Evolutionary conservation across 2,329 filamentous ascomycete species (phyloP).

Genomic region (Epicoccum nigrum): DNA sequence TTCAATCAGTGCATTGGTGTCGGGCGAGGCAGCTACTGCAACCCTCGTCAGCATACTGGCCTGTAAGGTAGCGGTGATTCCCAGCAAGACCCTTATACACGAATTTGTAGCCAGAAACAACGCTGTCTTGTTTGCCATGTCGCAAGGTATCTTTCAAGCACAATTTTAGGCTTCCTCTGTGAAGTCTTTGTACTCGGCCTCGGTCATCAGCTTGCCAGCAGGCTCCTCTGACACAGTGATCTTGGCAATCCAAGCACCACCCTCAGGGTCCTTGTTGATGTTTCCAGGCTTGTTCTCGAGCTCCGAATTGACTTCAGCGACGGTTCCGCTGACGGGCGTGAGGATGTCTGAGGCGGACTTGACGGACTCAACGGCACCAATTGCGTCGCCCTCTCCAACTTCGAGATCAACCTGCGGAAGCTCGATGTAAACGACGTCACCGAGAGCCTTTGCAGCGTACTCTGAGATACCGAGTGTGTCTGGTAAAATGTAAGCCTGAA

Average conservation of each 20-base stretch:
- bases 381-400: conserved; percentile 76
- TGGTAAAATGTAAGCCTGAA: conserved; percentile 36
- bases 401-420: conserved; percentile 75
- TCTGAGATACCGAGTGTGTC: conserved; percentile 81
- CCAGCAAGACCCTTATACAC: too few relatives aligned
- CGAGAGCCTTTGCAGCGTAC: conserved; percentile 90
- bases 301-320: conserved; percentile 73
- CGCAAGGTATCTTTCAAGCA: not conserved
- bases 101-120: not conserved
- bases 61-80: too few relatives aligned
- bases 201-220: conserved; percentile 69
- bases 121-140: not conserved
- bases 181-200: conserved; percentile 77
- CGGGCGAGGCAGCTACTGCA: too few relatives aligned
- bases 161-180: conserved; percentile 56
- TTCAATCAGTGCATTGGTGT: too few relatives aligned
- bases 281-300: conserved; percentile 84
- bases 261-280: conserved; percentile 91
- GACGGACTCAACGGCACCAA: conserved; percentile 96
- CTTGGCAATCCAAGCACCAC: conserved; percentile 91
- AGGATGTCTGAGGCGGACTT: conserved; percentile 99
- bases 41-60: too few relatives aligned
- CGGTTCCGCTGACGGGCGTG: conserved; percentile 78
- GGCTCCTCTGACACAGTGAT: conserved; percentile 77
- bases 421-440: conserved; percentile 97